phyloP scores from a whole-genome alignment of 2,329 filamentous ascomycete genomes.

The Paecilomyces fulvus region DNA sequence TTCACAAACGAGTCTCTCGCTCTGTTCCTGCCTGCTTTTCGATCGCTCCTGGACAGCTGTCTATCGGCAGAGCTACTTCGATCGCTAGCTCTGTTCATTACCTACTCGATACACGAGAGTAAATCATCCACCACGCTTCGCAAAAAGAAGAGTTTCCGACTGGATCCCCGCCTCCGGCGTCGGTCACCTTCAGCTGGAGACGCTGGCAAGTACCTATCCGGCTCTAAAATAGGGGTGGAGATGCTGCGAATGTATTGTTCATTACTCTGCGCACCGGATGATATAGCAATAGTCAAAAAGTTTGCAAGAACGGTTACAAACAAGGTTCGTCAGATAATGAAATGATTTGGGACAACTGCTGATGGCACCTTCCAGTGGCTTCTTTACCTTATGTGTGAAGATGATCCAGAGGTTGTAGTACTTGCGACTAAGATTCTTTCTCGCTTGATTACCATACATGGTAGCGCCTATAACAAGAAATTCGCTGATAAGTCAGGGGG shows the following conservation, averaged over 20 bases:
- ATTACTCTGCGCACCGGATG: constrained; percentile 66
- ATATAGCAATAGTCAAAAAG: constrained; percentile 62
- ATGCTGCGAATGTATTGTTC: constrained; percentile 70
- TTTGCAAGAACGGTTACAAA: constrained; percentile 94
- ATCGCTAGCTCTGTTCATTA: constrained; percentile 83
- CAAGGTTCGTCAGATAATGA: constrained; percentile 52
- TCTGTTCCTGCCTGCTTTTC: constrained; percentile 71
- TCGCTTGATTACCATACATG: constrained; percentile 74
- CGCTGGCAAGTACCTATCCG: constrained; percentile 36
- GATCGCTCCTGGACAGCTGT: constrained; percentile 68
- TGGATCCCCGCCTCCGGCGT: constrained; percentile 20
- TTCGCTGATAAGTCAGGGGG: constrained; percentile 82
- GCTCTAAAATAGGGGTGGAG: constrained; percentile 63
- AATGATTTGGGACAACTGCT: constrained; percentile 5
- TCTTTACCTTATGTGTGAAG: constrained; percentile 79
- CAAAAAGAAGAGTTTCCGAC: constrained; percentile 38
- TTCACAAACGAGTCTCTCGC: constrained; percentile 64
- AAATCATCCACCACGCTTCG: constrained; percentile 34
- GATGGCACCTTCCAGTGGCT: constrained; percentile 57
- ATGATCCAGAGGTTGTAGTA: constrained; percentile 73
- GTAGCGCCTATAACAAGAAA: constrained; percentile 71
- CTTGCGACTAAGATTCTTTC: constrained; percentile 76
- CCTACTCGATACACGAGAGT: constrained; percentile 72
- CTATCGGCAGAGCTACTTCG: constrained; percentile 78
- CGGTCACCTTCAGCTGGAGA: constrained; percentile 26